Conservation (phyloP, 208 protist genomes). For the Acanthamoeba triangularis region DNA sequence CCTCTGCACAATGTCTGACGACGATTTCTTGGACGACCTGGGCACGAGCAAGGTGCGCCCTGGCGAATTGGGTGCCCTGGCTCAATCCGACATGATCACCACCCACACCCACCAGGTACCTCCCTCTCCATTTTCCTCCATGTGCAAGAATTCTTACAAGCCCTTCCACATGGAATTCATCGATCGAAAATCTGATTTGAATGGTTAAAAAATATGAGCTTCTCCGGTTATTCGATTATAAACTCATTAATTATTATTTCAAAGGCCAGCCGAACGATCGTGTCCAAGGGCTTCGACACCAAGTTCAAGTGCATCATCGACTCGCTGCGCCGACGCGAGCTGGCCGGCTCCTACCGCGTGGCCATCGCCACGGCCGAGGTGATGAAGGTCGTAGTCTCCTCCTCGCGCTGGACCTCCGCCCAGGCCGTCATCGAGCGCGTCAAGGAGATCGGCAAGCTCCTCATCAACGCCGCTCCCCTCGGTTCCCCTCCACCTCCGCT, state of each 20-base stretch:
- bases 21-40: neutral
- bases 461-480: conserved; percentile 78
- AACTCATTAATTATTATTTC: neutral
- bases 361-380: conserved; percentile 77
- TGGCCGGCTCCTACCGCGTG: conserved; percentile 76
- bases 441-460: conserved; percentile 73
- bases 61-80: neutral
- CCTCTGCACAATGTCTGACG: neutral
- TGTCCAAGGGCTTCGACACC: conserved; percentile 70
- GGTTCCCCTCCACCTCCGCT: no score
- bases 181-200: neutral
- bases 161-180: neutral
- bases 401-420: conserved; percentile 42
- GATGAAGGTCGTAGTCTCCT: conserved; percentile 76
- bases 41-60: neutral
- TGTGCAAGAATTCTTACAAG: no score
- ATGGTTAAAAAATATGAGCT: neutral
- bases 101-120: conserved; percentile 36
- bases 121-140: neutral
- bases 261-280: neutral
- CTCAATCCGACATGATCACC: conserved; percentile 58
- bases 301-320: conserved; percentile 70
- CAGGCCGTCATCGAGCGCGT: conserved; percentile 68
- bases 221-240: neutral
- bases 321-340: conserved; percentile 43